A percentile compares a stretch with the other conserved stretches of the same genome.
These are phyloP conservation scores for Polygonum aviculare DNA, from an alignment of 148 eudicot genomes.

Conservation along the genomic window DNA sequence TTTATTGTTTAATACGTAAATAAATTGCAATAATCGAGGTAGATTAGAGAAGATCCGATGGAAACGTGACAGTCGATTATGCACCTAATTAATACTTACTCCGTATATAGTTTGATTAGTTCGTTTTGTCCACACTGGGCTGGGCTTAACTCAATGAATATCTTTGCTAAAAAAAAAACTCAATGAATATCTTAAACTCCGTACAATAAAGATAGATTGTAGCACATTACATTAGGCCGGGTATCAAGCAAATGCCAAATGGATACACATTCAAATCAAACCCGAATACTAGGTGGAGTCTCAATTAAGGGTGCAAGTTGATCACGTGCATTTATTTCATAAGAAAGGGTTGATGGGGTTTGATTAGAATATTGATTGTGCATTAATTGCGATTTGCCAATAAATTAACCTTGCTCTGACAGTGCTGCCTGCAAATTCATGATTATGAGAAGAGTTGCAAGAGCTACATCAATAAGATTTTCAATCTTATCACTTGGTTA, in stretches of 20 bases:
- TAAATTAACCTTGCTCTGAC: neutral
- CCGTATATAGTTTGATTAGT: neutral
- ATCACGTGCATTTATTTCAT: neutral
- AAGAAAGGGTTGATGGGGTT: neutral
- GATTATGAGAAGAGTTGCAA: neutral
- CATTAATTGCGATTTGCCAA: neutral
- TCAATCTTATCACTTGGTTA: too few species aligned
- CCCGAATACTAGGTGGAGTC: neutral
- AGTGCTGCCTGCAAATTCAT: neutral
- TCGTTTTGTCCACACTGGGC: neutral
- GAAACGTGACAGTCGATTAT: neutral
- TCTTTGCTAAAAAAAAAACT: too few species aligned
- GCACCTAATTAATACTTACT: neutral
- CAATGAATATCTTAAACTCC: too few species aligned
- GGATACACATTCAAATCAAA: too few species aligned
- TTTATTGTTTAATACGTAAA: neutral
- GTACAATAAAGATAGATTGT: too few species aligned
- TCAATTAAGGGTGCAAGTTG: neutral
- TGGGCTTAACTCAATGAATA: too few species aligned
- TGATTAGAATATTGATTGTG: neutral
- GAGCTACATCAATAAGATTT: too few species aligned
- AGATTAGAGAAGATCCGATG: constrained; percentile 7
- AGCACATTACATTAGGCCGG: too few species aligned
- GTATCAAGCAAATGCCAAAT: neutral
- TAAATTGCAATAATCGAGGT: neutral